phyloP scores from a whole-genome alignment of 805 yeast genomes.

The Ogataea pilisensis region DNA sequence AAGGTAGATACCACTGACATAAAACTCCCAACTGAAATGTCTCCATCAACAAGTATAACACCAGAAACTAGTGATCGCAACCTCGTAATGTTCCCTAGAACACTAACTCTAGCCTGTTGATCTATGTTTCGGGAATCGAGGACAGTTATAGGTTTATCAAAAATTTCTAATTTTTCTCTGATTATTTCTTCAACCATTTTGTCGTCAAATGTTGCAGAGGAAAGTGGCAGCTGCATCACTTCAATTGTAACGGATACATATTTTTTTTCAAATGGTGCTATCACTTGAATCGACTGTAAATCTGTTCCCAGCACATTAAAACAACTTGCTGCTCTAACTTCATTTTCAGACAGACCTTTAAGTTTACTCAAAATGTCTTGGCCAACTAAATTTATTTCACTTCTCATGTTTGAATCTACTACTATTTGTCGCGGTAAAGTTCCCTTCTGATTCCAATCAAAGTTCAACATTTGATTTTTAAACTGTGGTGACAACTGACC shows the following conservation, averaged over 20 bases:
- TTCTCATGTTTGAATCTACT: neutral
- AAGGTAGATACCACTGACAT: neutral
- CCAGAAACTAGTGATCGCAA: neutral
- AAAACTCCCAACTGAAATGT: neutral
- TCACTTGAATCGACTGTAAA: neutral
- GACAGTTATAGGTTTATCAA: neutral
- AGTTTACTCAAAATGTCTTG: neutral
- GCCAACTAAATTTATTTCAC: conserved; percentile 1
- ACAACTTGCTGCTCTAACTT: neutral
- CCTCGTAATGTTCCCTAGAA: neutral
- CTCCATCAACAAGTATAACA: neutral
- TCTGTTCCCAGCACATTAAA: neutral
- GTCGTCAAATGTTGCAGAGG: neutral
- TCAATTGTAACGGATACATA: neutral
- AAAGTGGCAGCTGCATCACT: neutral
- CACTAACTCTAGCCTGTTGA: neutral
- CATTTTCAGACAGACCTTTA: neutral
- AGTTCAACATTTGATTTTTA: conserved; percentile 2
- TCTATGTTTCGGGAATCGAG: neutral
- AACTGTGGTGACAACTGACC: conserved; percentile 1
- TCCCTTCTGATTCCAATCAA: neutral
- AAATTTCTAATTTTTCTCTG: neutral
- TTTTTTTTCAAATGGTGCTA: neutral
- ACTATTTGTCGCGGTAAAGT: neutral
- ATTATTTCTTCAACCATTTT: neutral